phyloP scores from a whole-genome alignment of 495 filamentous ascomycete species.

The Penicilliopsis zonata region DNA sequence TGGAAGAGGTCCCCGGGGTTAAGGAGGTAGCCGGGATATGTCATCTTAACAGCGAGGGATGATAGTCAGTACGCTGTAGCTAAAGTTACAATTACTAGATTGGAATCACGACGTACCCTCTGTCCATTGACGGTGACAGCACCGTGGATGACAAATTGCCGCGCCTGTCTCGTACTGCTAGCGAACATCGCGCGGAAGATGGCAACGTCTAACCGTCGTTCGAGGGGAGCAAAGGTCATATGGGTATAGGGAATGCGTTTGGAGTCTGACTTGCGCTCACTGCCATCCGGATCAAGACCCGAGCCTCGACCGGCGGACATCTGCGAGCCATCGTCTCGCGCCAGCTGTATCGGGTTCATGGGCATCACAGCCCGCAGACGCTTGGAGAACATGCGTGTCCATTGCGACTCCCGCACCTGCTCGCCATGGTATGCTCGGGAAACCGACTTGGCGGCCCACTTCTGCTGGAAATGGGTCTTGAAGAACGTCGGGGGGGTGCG shows the following conservation, averaged over 20 bases:
- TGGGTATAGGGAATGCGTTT: slow-evolving; percentile 68
- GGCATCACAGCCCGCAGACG: slow-evolving; percentile 67
- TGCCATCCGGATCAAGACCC: slow-evolving; percentile 51
- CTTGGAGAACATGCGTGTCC: slow-evolving; percentile 81
- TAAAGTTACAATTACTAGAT: neutral
- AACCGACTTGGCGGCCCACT: slow-evolving; percentile 79
- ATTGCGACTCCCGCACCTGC: slow-evolving; percentile 78
- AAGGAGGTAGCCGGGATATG: slow-evolving; percentile 81
- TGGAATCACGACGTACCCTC: slow-evolving; percentile 44
- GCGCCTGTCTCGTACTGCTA: slow-evolving; percentile 84
- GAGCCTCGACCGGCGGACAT: slow-evolving; percentile 72
- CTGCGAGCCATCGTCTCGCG: slow-evolving; percentile 65
- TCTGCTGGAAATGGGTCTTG: slow-evolving; percentile 90
- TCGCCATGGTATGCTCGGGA: slow-evolving; percentile 89
- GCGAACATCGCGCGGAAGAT: slow-evolving; percentile 90
- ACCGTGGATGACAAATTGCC: slow-evolving; percentile 89
- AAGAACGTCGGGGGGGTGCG: slow-evolving; percentile 20
- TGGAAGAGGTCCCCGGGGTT: slow-evolving; percentile 98
- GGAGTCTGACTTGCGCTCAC: too few species aligned
- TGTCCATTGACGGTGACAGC: slow-evolving; percentile 92
- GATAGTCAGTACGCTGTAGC: slow-evolving; percentile 2
- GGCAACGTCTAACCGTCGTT: slow-evolving; percentile 81
- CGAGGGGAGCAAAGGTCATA: slow-evolving; percentile 85
- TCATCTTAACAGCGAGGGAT: slow-evolving; percentile 49
- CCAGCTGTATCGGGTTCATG: slow-evolving; percentile 70